Evolutionary conservation across 345 rosid species (phyloP), one percentile per base, ranked within the genome.

Genomic region (Raphanus sativus): DNA sequence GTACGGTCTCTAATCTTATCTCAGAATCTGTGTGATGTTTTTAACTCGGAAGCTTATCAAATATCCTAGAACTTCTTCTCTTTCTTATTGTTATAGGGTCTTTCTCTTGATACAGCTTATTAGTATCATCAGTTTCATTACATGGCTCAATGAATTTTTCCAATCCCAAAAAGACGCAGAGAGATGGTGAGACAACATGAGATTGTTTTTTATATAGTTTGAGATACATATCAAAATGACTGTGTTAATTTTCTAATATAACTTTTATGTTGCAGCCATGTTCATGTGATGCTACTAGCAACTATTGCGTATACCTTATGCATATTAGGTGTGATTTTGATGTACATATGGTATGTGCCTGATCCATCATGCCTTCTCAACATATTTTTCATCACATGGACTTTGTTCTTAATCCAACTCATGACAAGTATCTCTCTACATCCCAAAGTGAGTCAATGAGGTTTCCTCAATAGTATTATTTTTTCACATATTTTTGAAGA

Each of bases 271-370:
- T 85, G 86, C 86, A 92, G 98, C 82, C 93, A 83, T 67, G 76
- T 90, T 59, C 95, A 92, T 76, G 93, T 78, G 78, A 90, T 90
- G 92, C 62, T 90, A 62, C 58, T 86, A 38, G 91, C 97, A 13
- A 86, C 93, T 7, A 62, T 63, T 28, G 86, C 97, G 32, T 94
- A 94, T 74, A 82, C 91, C 8, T 65, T 87, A 50, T 88, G 98
- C 86, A 81, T 94, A 25, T 78, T 86, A 67, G 97, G 98, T 69
- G 89, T 92, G 73, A 87, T 90, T 21, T 71, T 92, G 85, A 91
- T 92, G 96, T 92, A 91, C 86, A 94, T 92, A 33, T 94, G 97
- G 98, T 94, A 94, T 75, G 86, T 91, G 28, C 97, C 98, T n/a
- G 89, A 91, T 40, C 82, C 91, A 10, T 86, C 98, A 54, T 94